phyloP scores from a whole-genome alignment of 495 filamentous ascomycete species.

The Aspergillus haitiensis region DNA sequence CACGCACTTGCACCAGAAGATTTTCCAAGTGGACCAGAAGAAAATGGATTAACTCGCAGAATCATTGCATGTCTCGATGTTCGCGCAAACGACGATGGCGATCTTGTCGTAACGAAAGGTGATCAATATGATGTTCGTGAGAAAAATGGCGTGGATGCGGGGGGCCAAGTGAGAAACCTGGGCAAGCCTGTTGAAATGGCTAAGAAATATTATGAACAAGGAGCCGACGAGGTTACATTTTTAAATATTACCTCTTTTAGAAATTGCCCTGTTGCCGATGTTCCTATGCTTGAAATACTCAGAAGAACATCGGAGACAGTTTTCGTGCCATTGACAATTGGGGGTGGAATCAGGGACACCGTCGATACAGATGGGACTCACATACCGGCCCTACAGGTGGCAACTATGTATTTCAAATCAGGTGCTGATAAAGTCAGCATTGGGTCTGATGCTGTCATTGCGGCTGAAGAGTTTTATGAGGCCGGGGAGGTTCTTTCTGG shows the following conservation, averaged over 20 bases:
- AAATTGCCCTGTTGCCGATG: constrained; percentile 85
- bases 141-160: constrained; percentile 58
- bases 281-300: constrained; percentile 94
- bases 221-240: constrained; percentile 95
- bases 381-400: constrained; percentile 84
- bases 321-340: constrained; percentile 96
- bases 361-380: constrained; percentile 86
- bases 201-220: constrained; percentile 90
- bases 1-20: constrained; percentile 39
- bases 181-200: constrained; percentile 97
- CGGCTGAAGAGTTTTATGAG: constrained; percentile 84
- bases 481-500: constrained; percentile 66
- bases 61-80: constrained; percentile 97
- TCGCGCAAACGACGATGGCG: constrained; percentile 91
- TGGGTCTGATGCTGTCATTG: constrained; percentile 88
- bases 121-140: constrained; percentile 99
- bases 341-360: constrained; percentile 90
- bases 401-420: constrained; percentile 95
- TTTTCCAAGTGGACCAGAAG: constrained; percentile 31
- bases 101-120: constrained; percentile 95
- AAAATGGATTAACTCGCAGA: constrained; percentile 75
- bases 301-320: constrained; percentile 83
- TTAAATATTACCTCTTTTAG: constrained; percentile 98
- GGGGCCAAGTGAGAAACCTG: constrained; percentile 81
- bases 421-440: constrained; percentile 99